Evolutionary conservation across 2,329 filamentous ascomycete genomes (phyloP).

Genomic region (Penicillium sp.): DNA sequence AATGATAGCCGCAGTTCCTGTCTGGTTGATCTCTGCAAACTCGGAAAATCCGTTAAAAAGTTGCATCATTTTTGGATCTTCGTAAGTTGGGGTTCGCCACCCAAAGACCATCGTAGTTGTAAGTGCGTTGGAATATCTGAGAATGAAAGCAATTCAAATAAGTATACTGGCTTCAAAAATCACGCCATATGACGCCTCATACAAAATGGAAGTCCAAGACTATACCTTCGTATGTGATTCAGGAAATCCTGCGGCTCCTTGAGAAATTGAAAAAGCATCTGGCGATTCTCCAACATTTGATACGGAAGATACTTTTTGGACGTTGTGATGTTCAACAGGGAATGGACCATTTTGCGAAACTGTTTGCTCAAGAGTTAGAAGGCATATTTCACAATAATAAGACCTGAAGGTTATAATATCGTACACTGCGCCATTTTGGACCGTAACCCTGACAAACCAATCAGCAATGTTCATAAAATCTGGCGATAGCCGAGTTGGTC

Average conservation of each 20-base stretch:
- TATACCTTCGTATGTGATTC: slow-evolving; percentile 48
- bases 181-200: neutral
- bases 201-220: too few species aligned
- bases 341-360: slow-evolving; percentile 46
- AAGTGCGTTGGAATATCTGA: slow-evolving; percentile 51
- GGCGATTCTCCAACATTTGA: slow-evolving; percentile 60
- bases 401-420: neutral
- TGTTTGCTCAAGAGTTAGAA: neutral
- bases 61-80: slow-evolving; percentile 49
- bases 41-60: slow-evolving; percentile 49
- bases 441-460: slow-evolving; percentile 25
- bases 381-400: neutral
- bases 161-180: neutral
- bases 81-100: slow-evolving; percentile 46
- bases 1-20: slow-evolving; percentile 48
- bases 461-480: neutral
- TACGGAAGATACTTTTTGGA: slow-evolving; percentile 58
- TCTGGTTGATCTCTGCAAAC: slow-evolving; percentile 49
- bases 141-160: neutral
- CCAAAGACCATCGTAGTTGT: slow-evolving; percentile 58
- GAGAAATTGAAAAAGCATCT: slow-evolving; percentile 53
- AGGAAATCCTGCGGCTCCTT: slow-evolving; percentile 37
- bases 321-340: slow-evolving; percentile 52
- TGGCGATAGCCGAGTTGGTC: neutral
- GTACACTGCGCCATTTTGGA: slow-evolving; percentile 28